Evolutionary conservation across 495 filamentous ascomycete species (phyloP), one percentile per base, ranked within the genome.

Genomic region (Amniculicola lignicola): DNA sequence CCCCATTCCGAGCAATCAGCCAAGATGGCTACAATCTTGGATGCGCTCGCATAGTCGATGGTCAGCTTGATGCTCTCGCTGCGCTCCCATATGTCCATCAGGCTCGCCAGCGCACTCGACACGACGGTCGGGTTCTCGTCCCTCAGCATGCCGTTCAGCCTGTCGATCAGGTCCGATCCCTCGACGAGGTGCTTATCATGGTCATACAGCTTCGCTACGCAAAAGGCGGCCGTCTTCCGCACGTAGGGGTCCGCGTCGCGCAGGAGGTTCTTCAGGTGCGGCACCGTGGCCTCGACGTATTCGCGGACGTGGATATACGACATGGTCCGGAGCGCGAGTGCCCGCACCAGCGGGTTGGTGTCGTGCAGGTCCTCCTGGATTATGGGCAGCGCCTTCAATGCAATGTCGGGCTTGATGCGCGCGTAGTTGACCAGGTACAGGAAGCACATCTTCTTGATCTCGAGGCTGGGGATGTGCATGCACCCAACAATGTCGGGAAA

Each of bases 391-490:
- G 94, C 92, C 69, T 95, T 95, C 51, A 96, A 74, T 24, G 94
- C 93, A 67, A 93, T 84, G 18, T 99, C 94, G 15, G 93, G 89
- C 65, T 96, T 95, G 80, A 90, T 84, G 45, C 92, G 82, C 19
- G 92, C 85, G 66, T 99, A 99, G 71, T 97, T 97, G 67, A 97
- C 93, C 52, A 99, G 75, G 69, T 90, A 99, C 46, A 99, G 73
- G 70, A 97, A 99, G 73, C 93, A 96, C 93, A 99, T 99, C 78
- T 99, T 99, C 81, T 99, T 99, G 73, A 99, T 96, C 76, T 99
- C 93, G 68, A 97, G 74, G 61, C 86, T 91, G 38, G 85, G 86
- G 50, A 97, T 86, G 52, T 86, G 82, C 93, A 99, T 99, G 75
- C 90, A 95, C 44, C 75, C 83, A 62, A 97, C 85, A 31, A 99